Conservation (phyloP, 1,284 basidiomycete genomes). For the Tylopilus sp. region DNA sequence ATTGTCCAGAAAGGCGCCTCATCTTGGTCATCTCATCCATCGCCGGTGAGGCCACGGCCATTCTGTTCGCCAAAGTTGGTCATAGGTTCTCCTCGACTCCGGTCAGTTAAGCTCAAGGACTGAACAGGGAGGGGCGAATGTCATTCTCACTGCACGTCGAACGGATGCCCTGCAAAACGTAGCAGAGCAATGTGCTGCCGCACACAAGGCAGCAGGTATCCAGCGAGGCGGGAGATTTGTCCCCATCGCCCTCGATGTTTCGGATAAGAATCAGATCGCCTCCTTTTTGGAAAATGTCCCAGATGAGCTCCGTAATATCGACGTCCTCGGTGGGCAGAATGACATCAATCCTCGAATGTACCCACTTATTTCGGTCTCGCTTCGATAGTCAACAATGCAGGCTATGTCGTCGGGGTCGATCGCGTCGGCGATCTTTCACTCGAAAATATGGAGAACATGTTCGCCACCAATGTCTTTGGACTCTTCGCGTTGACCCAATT, state of each 20-base stretch:
- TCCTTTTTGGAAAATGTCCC: constrained; percentile 67
- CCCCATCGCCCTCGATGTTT: constrained; percentile 67
- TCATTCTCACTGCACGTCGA: constrained; percentile 71
- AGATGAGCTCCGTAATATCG: constrained; percentile 58
- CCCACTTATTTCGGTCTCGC: neutral
- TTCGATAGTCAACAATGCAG: constrained; percentile 76
- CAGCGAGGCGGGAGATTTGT: constrained; percentile 68
- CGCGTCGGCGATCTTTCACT: constrained; percentile 74
- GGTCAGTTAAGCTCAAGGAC: neutral
- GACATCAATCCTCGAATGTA: neutral
- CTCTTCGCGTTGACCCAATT: constrained; percentile 81
- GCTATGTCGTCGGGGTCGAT: constrained; percentile 80
- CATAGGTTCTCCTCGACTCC: neutral
- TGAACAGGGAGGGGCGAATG: constrained; percentile 66
- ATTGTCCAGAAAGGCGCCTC: neutral
- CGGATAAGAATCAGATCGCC: constrained; percentile 64
- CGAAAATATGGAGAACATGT: constrained; percentile 81
- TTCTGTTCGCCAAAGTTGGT: constrained; percentile 75
- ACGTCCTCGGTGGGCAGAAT: constrained; percentile 62
- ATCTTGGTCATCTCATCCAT: constrained; percentile 1
- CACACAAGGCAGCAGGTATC: constrained; percentile 68
- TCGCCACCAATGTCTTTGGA: constrained; percentile 88
- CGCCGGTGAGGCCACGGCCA: constrained; percentile 62
- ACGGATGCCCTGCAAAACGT: constrained; percentile 61
- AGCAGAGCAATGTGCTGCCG: constrained; percentile 57